A percentile compares a stretch with the other conserved stretches of the same genome.
These are phyloP conservation scores for Aspergillus sergii DNA, from an alignment of 2,329 filamentous ascomycete genomes.

Conservation along the genomic window DNA sequence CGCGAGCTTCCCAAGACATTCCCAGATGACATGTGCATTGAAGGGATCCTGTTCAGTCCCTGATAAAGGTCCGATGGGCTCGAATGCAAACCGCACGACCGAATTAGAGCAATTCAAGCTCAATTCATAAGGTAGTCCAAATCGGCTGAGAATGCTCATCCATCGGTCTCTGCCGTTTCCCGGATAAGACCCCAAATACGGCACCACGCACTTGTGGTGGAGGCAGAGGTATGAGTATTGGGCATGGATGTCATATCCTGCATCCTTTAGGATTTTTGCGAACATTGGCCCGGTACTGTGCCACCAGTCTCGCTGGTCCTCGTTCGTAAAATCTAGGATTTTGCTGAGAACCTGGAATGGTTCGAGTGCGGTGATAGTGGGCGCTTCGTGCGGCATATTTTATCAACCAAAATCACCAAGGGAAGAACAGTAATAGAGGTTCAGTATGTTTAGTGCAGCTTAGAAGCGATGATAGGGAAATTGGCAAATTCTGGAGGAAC, in stretches of 20 bases:
- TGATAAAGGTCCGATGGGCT: not conserved
- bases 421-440: not conserved
- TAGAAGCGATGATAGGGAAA: not conserved
- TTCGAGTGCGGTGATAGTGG: not conserved
- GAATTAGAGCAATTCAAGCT: constrained; percentile 10
- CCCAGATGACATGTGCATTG: constrained; percentile 5
- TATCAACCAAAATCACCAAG: not conserved
- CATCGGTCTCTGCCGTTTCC: not conserved
- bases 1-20: not conserved
- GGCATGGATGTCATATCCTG: constrained; percentile 18
- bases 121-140: constrained; percentile 5
- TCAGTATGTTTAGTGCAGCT: not conserved
- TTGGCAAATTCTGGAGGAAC: not conserved
- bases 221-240: constrained; percentile 22
- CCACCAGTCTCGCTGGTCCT: constrained; percentile 24
- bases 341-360: constrained; percentile 1
- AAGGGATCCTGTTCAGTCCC: constrained; percentile 7
- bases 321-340: constrained; percentile 4
- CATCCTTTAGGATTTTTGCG: constrained; percentile 15
- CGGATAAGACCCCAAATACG: constrained; percentile 21
- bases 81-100: constrained; percentile 5
- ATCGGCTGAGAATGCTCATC: constrained; percentile 7
- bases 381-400: not conserved
- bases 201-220: constrained; percentile 20
- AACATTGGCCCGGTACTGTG: constrained; percentile 23